These are phyloP conservation scores for Cordyceps fumosorosea DNA, from an alignment of 2,329 filamentous ascomycete species.

Conservation along the genomic window DNA sequence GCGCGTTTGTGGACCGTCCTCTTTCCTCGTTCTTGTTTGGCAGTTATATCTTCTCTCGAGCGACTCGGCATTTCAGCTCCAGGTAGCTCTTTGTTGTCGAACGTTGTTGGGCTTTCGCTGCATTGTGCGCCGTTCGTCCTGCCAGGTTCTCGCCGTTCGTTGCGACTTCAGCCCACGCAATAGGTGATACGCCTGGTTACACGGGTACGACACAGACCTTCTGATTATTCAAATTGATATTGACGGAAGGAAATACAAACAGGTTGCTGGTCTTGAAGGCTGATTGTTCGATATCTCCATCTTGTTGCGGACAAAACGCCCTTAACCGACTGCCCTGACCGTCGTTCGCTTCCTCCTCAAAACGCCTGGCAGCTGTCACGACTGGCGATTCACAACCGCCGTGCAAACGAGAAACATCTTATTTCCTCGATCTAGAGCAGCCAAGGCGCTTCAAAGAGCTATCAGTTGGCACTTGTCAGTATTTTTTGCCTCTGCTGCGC, in stretches of 20 bases:
- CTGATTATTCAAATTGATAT: neutral
- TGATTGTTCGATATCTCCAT: neutral
- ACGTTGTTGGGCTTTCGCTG: neutral
- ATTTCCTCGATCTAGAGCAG: neutral
- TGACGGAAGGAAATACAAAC: neutral
- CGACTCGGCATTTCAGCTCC: neutral
- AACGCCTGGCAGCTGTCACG: slow-evolving; percentile 10
- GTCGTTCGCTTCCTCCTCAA: neutral
- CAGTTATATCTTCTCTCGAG: neutral
- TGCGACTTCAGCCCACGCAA: neutral
- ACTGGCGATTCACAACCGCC: slow-evolving; percentile 4
- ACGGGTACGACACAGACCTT: neutral
- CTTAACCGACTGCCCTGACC: neutral
- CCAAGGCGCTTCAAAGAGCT: neutral
- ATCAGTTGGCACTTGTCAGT: neutral
- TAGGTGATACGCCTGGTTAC: slow-evolving; percentile 4
- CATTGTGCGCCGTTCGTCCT: neutral
- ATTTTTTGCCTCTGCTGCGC: neutral
- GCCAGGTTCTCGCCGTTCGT: neutral
- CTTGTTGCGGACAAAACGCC: neutral
- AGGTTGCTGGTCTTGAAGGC: neutral
- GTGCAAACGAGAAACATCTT: slow-evolving; percentile 7
- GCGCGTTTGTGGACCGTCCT: neutral
- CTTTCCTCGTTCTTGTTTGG: neutral
- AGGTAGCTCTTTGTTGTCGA: neutral